Evolutionary conservation across 768 basidiomycete species (phyloP).

Genomic region (Sutorius australiensis): DNA sequence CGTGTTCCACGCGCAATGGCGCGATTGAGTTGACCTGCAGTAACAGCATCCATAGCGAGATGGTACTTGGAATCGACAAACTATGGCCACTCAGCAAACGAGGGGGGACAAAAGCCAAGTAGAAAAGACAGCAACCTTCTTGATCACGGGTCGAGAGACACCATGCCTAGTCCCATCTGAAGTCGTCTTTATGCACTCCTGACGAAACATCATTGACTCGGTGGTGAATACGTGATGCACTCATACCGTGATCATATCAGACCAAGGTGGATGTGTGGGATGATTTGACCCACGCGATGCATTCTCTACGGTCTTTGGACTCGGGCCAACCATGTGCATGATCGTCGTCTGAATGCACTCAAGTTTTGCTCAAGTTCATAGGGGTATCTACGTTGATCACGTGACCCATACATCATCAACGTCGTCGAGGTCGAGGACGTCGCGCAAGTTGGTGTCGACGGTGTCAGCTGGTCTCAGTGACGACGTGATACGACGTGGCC

Average conservation of each 20-base stretch:
- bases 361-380: background rate
- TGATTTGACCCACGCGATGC: constrained; percentile 31
- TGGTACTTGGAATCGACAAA: constrained; percentile 56
- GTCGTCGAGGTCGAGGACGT: too few species aligned
- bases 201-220: background rate
- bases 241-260: constrained; percentile 43
- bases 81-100: constrained; percentile 24
- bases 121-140: constrained; percentile 52
- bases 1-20: constrained; percentile 54
- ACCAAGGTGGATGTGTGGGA: constrained; percentile 50
- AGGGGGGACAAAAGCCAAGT: background rate
- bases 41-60: constrained; percentile 42
- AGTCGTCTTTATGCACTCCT: constrained; percentile 72
- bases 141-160: constrained; percentile 74
- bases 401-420: background rate
- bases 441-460: background rate
- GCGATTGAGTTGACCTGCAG: constrained; percentile 46
- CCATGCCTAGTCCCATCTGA: constrained; percentile 65
- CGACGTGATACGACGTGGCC: background rate
- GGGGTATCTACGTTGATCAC: background rate
- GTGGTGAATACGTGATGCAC: constrained; percentile 10
- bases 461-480: background rate
- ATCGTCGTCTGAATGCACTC: background rate
- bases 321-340: constrained; percentile 12
- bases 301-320: constrained; percentile 3